Evolutionary conservation across 352 stramenopile genomes (phyloP).

Genomic region (Aphanomyces astaci): DNA sequence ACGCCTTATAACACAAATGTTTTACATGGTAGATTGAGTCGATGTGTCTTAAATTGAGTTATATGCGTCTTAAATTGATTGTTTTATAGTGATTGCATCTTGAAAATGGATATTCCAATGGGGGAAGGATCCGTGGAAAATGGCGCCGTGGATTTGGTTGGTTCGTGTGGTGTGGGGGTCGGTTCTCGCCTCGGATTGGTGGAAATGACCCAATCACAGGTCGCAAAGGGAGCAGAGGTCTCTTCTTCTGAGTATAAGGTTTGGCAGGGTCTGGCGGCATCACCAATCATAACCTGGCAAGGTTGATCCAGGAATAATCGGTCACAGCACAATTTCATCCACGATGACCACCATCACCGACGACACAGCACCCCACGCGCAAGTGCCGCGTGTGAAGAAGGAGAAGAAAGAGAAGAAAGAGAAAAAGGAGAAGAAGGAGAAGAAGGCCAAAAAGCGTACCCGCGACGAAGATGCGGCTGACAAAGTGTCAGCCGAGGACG

Average conservation of each 20-base stretch:
- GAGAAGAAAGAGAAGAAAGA: conserved; percentile 59
- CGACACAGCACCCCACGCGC: conserved; percentile 23
- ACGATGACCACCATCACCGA: background rate
- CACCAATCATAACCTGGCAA: conserved; percentile 4
- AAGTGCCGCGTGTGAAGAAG: conserved; percentile 44
- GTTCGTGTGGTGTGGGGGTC: background rate
- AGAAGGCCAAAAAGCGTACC: conserved; percentile 66
- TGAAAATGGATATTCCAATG: background rate
- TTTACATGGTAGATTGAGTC: too few species aligned
- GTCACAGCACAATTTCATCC: background rate
- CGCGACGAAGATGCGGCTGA: conserved; percentile 34
- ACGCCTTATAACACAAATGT: too few species aligned
- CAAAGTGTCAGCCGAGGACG: conserved; percentile 40
- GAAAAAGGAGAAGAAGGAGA: conserved; percentile 58
- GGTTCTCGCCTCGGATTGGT: background rate
- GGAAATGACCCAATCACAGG: background rate
- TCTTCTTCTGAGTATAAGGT: background rate
- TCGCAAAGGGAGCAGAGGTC: background rate
- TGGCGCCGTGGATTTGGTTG: background rate
- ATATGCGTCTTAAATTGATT: background rate
- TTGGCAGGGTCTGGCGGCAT: background rate
- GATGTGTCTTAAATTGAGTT: too few species aligned
- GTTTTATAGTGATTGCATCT: background rate
- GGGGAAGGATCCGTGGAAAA: background rate
- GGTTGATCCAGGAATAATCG: background rate